Base-by-base conservation (phyloP, 768 basidiomycete species). In the Kwoniella heveanensis region DNA sequence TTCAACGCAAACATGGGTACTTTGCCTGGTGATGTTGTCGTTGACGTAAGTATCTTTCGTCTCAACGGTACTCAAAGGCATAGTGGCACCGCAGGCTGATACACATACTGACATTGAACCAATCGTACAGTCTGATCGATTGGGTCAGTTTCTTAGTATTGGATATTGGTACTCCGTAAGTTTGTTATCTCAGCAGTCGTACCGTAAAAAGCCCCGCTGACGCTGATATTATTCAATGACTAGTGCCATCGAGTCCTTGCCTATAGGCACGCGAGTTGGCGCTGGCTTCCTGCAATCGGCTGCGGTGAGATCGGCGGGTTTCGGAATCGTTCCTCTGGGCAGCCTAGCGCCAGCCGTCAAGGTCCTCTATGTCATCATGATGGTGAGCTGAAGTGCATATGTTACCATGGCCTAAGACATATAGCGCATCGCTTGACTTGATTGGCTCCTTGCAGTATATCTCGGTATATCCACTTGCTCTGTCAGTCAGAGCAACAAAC, bases 1-100 rank as follows among this genome's bases (percentile, higher is more conserved):
- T 0, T 88, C 91, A 0, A 91, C 93, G 72, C 93, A 96, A 75
- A 96, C 93, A 2, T 92, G 92, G 91, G 90, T 95, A 69, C 85
- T 96, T 5, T 65, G 91, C 1, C 84, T 85, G 0, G 78, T 94
- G 24, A 83, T 96, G 24, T 37, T 90, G 2, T 67, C 82, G 0
- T 81, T 95, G 36, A 91, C 86, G 92, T 92, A 72, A 55, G 87
- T 74, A 30, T 39, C 25, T 25, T 36, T 36, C 29, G 3, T 12
- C 24, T 25, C 29, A 12, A 0, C n/a, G 15, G 6, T 48, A 13
- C 21, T 47, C 13, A 46, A 30, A 26, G 12, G 52, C 65, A 65
- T 53, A 65, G 46, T 17, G 39, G 8, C 19, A 44, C 17, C 39
- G 17, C 17, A 19, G 5, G 32, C 5, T 32, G 32, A 13, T 32